These are phyloP conservation scores for Hypsizygus ulmarius DNA, from an alignment of 1,284 basidiomycete species.

Conservation along the genomic window DNA sequence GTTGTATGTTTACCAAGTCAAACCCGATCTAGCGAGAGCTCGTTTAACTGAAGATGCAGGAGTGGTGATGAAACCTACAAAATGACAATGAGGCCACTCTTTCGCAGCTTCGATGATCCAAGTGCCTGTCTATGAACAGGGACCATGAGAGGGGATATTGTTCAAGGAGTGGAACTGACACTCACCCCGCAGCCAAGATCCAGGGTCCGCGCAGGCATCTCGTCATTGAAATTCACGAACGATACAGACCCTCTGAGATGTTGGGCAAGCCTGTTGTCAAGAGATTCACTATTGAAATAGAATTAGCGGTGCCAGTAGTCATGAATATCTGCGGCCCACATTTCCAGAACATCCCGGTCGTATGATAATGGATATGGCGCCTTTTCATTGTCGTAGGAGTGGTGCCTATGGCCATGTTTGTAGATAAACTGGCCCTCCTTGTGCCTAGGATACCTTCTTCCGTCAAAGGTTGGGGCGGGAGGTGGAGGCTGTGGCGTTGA, in stretches of 20 bases:
- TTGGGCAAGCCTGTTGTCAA: slow-evolving; percentile 54
- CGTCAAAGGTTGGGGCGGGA: slow-evolving; percentile 23
- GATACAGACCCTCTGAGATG: slow-evolving; percentile 51
- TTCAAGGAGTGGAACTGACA: slow-evolving; percentile 11
- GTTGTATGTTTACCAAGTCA: slow-evolving; percentile 70
- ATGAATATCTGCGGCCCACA: slow-evolving; percentile 43
- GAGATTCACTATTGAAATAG: slow-evolving; percentile 43
- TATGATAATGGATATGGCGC: slow-evolving; percentile 74
- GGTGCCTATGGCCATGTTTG: slow-evolving; percentile 61
- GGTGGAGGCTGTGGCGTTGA: slow-evolving; percentile 16
- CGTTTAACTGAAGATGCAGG: background rate
- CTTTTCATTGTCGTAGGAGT: slow-evolving; percentile 67
- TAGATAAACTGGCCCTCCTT: slow-evolving; percentile 57
- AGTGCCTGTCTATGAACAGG: slow-evolving; percentile 51
- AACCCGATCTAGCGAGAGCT: slow-evolving; percentile 56
- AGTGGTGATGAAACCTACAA: slow-evolving; percentile 44
- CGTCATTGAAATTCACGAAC: slow-evolving; percentile 49
- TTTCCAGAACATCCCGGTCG: slow-evolving; percentile 59
- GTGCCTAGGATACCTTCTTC: slow-evolving; percentile 34
- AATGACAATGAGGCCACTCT: slow-evolving; percentile 62
- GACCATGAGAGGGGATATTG: slow-evolving; percentile 4
- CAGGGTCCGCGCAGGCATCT: slow-evolving; percentile 47
- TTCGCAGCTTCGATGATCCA: slow-evolving; percentile 75
- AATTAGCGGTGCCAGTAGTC: slow-evolving; percentile 9
- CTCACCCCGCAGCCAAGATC: slow-evolving; percentile 73